Conservation (phyloP, 1,139 yeast species). For the Geotrichum aggregatum region DNA sequence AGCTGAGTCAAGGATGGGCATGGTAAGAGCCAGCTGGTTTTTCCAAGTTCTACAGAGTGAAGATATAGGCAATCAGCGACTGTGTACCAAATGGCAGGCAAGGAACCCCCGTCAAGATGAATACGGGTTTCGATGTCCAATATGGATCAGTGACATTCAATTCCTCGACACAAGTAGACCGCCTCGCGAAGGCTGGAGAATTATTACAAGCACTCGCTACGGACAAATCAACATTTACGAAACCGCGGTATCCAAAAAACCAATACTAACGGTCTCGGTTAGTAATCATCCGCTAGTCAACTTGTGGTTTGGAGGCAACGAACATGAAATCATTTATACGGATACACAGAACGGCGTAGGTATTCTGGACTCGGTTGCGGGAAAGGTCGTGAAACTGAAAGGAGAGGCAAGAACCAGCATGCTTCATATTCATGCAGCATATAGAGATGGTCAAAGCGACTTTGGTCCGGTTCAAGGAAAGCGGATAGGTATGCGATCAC, state of each 20-base stretch:
- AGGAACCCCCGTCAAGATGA: constrained; percentile 32
- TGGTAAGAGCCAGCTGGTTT: constrained; percentile 13
- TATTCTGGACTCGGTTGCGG: constrained; percentile 25
- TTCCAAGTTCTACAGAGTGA: constrained; percentile 5
- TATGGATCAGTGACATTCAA: constrained; percentile 37
- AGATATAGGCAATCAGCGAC: constrained; percentile 1
- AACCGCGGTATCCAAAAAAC: constrained; percentile 32
- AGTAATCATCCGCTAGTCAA: constrained; percentile 33
- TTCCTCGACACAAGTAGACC: constrained; percentile 34
- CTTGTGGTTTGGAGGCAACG: constrained; percentile 26
- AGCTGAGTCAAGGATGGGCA: constrained; percentile 8
- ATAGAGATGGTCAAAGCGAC: background rate
- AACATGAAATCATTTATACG: constrained; percentile 27
- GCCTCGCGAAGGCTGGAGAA: constrained; percentile 30
- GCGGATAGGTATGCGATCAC: constrained; percentile 5
- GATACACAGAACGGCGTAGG: constrained; percentile 33
- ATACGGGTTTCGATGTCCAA: constrained; percentile 26
- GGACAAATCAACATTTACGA: constrained; percentile 38
- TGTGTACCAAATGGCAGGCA: constrained; percentile 32
- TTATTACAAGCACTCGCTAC: constrained; percentile 34
- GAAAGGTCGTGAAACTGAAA: constrained; percentile 25
- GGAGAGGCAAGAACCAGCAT: constrained; percentile 29
- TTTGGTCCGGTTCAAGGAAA: constrained; percentile 14
- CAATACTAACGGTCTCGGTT: constrained; percentile 32
- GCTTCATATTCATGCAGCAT: constrained; percentile 7